A percentile compares a stretch with the other conserved stretches of the same genome.
Evolutionary conservation across 2,329 filamentous ascomycete species (phyloP).

Genomic region (Fusarium sp.): DNA sequence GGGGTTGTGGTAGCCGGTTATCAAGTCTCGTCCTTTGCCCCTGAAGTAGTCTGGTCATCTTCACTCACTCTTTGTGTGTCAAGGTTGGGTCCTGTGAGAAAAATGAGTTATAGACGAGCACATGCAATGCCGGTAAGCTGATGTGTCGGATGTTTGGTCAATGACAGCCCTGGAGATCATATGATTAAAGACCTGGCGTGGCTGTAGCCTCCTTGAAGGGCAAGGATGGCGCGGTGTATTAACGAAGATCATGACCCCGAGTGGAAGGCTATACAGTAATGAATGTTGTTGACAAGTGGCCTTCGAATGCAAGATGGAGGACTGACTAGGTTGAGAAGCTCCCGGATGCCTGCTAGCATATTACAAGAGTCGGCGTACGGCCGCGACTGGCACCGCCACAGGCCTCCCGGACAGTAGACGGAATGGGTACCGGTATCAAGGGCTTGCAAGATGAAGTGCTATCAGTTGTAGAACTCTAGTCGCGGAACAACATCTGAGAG

Average conservation of each 20-base stretch:
- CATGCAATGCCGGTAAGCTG: no score
- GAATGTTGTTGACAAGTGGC: background rate
- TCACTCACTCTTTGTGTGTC: background rate
- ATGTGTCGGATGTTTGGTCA: background rate
- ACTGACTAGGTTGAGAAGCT: background rate
- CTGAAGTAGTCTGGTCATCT: background rate
- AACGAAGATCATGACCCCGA: no score
- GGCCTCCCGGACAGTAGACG: constrained; percentile 19
- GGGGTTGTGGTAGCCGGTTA: no score
- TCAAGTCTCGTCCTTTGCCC: background rate
- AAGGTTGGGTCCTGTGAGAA: no score
- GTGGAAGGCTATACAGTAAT: background rate
- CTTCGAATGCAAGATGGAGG: background rate
- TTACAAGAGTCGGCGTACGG: background rate
- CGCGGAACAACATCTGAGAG: constrained; percentile 5
- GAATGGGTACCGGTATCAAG: constrained; percentile 7
- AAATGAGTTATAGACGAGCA: background rate
- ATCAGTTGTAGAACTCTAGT: constrained; percentile 8
- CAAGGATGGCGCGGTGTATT: background rate
- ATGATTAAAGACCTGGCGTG: background rate
- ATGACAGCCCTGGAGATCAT: no score
- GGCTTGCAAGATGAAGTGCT: background rate
- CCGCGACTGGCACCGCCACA: constrained; percentile 1
- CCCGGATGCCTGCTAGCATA: background rate
- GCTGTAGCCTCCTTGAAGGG: background rate